These are phyloP conservation scores for Blastomyces gilchristii DNA, from an alignment of 2,329 filamentous ascomycete genomes.

Conservation along the genomic window DNA sequence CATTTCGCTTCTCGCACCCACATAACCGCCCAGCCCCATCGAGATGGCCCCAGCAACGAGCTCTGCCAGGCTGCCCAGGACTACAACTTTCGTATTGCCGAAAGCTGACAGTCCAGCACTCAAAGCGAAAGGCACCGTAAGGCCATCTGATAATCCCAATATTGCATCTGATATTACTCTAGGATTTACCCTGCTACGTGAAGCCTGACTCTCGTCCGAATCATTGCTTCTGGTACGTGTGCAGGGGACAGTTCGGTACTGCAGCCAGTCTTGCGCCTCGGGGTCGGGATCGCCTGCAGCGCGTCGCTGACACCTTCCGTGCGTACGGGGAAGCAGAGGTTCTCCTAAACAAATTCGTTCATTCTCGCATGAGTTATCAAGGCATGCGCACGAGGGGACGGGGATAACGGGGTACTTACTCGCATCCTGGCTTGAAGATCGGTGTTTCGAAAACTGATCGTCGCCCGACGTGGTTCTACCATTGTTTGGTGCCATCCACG, in stretches of 20 bases:
- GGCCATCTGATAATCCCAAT: conserved; percentile 34
- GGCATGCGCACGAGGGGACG: background rate
- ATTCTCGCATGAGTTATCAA: background rate
- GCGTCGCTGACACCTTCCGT: conserved; percentile 18
- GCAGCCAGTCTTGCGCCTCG: conserved; percentile 25
- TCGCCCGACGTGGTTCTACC: conserved; percentile 9
- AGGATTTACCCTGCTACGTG: conserved; percentile 30
- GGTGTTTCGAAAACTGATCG: conserved; percentile 14
- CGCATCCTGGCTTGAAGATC: conserved; percentile 9
- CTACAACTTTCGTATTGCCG: conserved; percentile 30
- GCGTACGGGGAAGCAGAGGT: conserved; percentile 23
- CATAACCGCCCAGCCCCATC: conserved; percentile 36
- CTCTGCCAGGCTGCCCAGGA: conserved; percentile 34
- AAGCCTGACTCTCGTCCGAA: background rate
- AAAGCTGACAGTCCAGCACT: conserved; percentile 34
- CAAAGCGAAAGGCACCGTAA: conserved; percentile 37
- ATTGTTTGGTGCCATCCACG: conserved; percentile 16
- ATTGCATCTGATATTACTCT: conserved; percentile 39
- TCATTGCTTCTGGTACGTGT: conserved; percentile 2
- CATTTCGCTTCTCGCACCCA: conserved; percentile 42
- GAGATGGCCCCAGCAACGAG: conserved; percentile 33
- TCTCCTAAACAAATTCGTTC: conserved; percentile 20
- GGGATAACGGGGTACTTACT: conserved; percentile 9
- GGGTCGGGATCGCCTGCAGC: conserved; percentile 19
- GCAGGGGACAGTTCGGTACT: conserved; percentile 27